Evolutionary conservation across 1,284 basidiomycete genomes (phyloP).

Genomic region (Ceratobasidium papillatum): DNA sequence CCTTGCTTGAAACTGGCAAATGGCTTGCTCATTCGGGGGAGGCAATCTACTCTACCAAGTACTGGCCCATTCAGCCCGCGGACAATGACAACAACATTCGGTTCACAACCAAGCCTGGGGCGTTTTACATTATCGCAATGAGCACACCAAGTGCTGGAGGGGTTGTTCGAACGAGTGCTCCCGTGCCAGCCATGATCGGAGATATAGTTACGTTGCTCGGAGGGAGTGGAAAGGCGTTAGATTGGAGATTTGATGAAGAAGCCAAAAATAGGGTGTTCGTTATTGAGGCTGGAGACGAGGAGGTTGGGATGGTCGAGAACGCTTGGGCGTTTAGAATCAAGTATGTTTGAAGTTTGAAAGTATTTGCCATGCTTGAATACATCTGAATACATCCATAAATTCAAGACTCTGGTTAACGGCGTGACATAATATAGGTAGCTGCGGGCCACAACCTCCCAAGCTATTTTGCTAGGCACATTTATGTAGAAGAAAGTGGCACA

Average conservation of each 20-base stretch:
- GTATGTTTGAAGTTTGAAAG: slow-evolving; percentile 49
- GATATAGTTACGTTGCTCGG: slow-evolving; percentile 59
- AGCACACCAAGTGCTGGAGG: slow-evolving; percentile 52
- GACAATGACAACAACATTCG: slow-evolving; percentile 51
- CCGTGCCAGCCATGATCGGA: slow-evolving; percentile 58
- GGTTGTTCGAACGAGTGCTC: slow-evolving; percentile 53
- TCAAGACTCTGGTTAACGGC: no score
- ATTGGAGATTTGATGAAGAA: slow-evolving; percentile 35
- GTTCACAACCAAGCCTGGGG: slow-evolving; percentile 60
- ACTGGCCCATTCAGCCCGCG: slow-evolving; percentile 9
- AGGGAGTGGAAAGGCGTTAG: slow-evolving; percentile 43
- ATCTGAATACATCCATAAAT: no score
- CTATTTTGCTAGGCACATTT: no score
- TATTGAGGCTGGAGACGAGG: slow-evolving; percentile 51
- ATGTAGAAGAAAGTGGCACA: no score
- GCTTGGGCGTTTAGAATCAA: slow-evolving; percentile 60
- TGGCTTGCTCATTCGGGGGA: slow-evolving; percentile 62
- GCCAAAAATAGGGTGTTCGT: slow-evolving; percentile 35
- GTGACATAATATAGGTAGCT: no score
- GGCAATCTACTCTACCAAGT: slow-evolving; percentile 61
- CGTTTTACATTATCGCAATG: slow-evolving; percentile 64
- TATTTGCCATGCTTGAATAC: no score
- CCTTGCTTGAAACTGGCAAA: slow-evolving; percentile 59
- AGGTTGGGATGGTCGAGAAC: slow-evolving; percentile 51
- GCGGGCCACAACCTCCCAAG: no score